A percentile compares a stretch with the other conserved stretches of the same genome.
These are phyloP conservation scores for Hemileccinum impolitum DNA, from an alignment of 768 basidiomycete genomes.

Conservation along the genomic window DNA sequence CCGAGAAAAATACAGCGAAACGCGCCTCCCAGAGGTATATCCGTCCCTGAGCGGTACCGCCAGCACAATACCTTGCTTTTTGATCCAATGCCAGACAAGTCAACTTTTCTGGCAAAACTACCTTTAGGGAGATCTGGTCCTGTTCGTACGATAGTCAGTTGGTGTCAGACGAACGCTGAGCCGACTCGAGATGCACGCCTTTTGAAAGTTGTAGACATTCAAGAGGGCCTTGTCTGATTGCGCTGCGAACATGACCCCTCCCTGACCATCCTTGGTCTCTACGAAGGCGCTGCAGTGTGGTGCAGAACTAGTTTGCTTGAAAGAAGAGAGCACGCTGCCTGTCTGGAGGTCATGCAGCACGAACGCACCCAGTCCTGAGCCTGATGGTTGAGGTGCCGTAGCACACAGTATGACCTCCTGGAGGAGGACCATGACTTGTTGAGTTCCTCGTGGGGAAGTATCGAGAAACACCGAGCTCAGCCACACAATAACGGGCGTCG, in stretches of 20 bases:
- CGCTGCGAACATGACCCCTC: conserved; percentile 80
- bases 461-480: conserved; percentile 11
- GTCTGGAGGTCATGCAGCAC: conserved; percentile 81
- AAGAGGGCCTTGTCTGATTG: conserved; percentile 87
- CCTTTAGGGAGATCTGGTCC: conserved; percentile 87
- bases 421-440: conserved; percentile 41
- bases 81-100: conserved; percentile 74
- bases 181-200: conserved; percentile 44
- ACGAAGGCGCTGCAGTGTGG: conserved; percentile 66
- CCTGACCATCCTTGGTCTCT: conserved; percentile 65
- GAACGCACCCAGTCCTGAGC: conserved; percentile 59
- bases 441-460: conserved; percentile 1
- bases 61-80: conserved; percentile 75
- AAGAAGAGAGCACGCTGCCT: conserved; percentile 71
- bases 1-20: conserved; percentile 13
- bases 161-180: background rate
- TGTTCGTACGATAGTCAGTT: conserved; percentile 29
- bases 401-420: conserved; percentile 70
- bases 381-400: conserved; percentile 43
- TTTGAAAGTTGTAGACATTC: conserved; percentile 92
- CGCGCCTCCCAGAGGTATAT: conserved; percentile 96
- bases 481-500: conserved; percentile 14
- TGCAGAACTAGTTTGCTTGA: conserved; percentile 77
- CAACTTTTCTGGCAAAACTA: conserved; percentile 88
- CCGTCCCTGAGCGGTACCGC: conserved; percentile 83